A percentile compares a stretch with the other conserved stretches of the same genome.
phyloP scores from a whole-genome alignment of 371 early-diverging fungal genomes.

The Mortierella sp. region DNA sequence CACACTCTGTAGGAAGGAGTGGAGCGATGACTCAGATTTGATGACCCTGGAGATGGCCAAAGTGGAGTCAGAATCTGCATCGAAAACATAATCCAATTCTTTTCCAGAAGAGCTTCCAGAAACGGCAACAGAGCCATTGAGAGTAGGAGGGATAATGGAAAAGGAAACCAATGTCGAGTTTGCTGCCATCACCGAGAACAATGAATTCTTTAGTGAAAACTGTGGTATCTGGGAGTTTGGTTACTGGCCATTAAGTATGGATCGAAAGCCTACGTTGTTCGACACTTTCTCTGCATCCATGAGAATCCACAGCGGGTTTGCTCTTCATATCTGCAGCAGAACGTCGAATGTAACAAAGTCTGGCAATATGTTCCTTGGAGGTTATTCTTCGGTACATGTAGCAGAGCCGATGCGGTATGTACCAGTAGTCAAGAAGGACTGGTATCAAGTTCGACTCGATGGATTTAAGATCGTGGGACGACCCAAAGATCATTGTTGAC shows the following conservation, averaged over 20 bases:
- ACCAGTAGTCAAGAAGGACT: conserved; percentile 41
- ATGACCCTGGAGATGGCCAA: conserved; percentile 48
- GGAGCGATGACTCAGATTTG: conserved; percentile 54
- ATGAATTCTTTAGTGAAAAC: conserved; percentile 40
- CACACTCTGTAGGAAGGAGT: conserved; percentile 52
- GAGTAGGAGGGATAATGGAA: conserved; percentile 23
- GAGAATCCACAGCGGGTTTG: conserved; percentile 54
- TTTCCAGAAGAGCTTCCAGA: conserved; percentile 1
- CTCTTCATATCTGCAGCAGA: conserved; percentile 46
- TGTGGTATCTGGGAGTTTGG: conserved; percentile 55
- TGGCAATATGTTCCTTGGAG: conserved; percentile 53
- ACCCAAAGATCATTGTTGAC: conserved; percentile 56
- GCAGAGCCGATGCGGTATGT: conserved; percentile 50
- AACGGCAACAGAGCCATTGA: not conserved
- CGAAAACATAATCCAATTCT: not conserved
- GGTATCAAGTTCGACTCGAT: conserved; percentile 58
- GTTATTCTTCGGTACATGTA: conserved; percentile 34
- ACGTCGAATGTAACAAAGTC: conserved; percentile 38
- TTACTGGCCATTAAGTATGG: conserved; percentile 37
- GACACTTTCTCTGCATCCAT: conserved; percentile 48
- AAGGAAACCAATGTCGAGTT: conserved; percentile 53
- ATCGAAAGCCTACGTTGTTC: conserved; percentile 42
- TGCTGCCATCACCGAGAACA: conserved; percentile 52
- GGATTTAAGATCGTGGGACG: conserved; percentile 56
- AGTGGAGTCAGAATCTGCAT: not conserved